Evolutionary conservation across 2,329 filamentous ascomycete genomes (phyloP).

Genomic region (Fusarium illudens): DNA sequence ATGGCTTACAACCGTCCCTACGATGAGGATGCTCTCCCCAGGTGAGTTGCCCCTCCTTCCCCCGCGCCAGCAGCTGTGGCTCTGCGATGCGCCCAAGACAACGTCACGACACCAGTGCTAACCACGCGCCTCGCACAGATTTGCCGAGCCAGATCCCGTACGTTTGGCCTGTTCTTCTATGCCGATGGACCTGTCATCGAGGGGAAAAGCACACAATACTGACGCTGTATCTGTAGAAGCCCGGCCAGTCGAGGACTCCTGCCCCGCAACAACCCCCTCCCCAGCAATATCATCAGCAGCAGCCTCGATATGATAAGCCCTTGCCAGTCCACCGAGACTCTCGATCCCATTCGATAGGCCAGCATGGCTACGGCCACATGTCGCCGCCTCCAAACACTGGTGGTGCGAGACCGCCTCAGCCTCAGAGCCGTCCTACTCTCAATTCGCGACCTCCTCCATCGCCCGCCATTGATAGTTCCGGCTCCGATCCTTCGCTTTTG

Average conservation of each 20-base stretch:
- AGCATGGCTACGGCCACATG: constrained; percentile 55
- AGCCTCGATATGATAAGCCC: constrained; percentile 60
- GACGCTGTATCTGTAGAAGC: constrained; percentile 47
- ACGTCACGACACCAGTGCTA: constrained; percentile 34
- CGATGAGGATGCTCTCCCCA: constrained; percentile 94
- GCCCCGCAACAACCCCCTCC: constrained; percentile 44
- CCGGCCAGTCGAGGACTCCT: constrained; percentile 43
- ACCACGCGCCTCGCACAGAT: constrained; percentile 55
- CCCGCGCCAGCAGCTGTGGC: constrained; percentile 21
- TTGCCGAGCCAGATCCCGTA: constrained; percentile 79
- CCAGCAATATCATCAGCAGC: constrained; percentile 39
- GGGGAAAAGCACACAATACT: constrained; percentile 18
- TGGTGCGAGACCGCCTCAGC: constrained; percentile 50
- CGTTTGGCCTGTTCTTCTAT: constrained; percentile 31
- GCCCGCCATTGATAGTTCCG: constrained; percentile 61
- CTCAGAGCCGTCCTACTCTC: constrained; percentile 62
- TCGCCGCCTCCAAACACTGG: constrained; percentile 60
- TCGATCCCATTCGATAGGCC: constrained; percentile 37
- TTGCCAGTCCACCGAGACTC: constrained; percentile 48
- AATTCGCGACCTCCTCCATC: constrained; percentile 72
- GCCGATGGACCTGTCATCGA: background rate
- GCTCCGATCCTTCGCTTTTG: constrained; percentile 67
- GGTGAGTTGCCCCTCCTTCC: constrained; percentile 59
- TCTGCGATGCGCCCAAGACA: constrained; percentile 26
- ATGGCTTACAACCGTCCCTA: constrained; percentile 97